These are phyloP conservation scores for Monascus ruber DNA, from an alignment of 2,329 filamentous ascomycete genomes.

Conservation along the genomic window DNA sequence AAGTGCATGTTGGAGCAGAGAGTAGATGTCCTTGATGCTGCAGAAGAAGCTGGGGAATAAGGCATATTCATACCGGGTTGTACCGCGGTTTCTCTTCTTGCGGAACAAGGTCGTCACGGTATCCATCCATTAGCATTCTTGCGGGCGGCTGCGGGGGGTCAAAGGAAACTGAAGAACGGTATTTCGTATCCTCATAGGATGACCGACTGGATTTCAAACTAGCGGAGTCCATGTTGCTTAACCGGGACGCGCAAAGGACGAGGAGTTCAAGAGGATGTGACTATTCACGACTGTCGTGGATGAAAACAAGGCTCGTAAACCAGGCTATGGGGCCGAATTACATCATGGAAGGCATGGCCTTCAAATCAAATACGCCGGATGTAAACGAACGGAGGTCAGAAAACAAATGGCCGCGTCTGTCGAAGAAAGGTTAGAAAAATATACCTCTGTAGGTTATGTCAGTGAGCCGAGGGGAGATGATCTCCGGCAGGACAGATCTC, in stretches of 20 bases:
- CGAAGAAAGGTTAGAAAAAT: not conserved
- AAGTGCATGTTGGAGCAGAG: conserved; percentile 2
- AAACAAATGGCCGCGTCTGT: not conserved
- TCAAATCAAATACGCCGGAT: not conserved
- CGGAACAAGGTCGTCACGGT: conserved; percentile 45
- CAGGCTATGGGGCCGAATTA: not conserved
- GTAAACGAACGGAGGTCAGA: not conserved
- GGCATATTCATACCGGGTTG: conserved; percentile 42
- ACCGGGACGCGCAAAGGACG: conserved; percentile 3
- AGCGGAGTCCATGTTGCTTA: conserved; percentile 18
- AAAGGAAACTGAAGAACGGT: conserved; percentile 24
- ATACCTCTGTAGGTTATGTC: no score
- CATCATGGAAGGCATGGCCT: not conserved
- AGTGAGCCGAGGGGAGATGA: no score
- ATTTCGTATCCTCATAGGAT: conserved; percentile 30
- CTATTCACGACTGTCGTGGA: not conserved
- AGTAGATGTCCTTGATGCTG: conserved; percentile 1
- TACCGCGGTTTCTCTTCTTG: conserved; percentile 46
- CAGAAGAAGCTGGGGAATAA: no score
- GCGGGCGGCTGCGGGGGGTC: conserved; percentile 21
- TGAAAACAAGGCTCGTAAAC: not conserved
- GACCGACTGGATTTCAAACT: conserved; percentile 30
- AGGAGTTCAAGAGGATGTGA: not conserved
- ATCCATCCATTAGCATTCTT: conserved; percentile 48
- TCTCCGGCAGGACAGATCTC: no score